phyloP scores from a whole-genome alignment of 2,329 filamentous ascomycete species.

The Dothiorella sarmentorum region DNA sequence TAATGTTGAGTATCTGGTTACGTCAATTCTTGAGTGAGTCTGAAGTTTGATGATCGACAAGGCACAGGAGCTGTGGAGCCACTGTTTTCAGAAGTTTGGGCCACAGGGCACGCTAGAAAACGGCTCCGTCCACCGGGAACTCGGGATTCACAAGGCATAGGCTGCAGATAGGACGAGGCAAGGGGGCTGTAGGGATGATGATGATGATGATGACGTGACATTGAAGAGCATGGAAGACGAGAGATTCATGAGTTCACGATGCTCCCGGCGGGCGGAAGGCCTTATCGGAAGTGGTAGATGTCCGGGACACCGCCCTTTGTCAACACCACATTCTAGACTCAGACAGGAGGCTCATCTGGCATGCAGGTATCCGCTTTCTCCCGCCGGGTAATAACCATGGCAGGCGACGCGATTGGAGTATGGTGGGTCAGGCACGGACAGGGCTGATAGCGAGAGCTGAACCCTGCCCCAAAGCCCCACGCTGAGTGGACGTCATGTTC shows the following conservation, averaged over 20 bases:
- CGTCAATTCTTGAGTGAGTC: too few species aligned
- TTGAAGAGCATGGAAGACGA: background rate
- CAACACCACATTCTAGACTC: slow-evolving; percentile 5
- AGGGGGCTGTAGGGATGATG: background rate
- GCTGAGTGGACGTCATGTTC: too few species aligned
- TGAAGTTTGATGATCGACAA: too few species aligned
- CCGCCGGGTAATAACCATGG: background rate
- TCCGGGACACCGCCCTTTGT: background rate
- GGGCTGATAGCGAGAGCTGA: background rate
- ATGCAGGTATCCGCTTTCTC: background rate
- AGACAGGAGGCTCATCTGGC: background rate
- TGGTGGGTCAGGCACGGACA: background rate
- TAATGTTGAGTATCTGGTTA: background rate
- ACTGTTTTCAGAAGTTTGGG: too few species aligned
- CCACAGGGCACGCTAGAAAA: too few species aligned
- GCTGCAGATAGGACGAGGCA: too few species aligned
- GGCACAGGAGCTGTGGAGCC: too few species aligned
- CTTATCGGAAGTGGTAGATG: too few species aligned
- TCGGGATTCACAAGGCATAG: too few species aligned
- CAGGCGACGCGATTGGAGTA: background rate
- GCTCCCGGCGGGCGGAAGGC: slow-evolving; percentile 1
- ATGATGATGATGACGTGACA: background rate
- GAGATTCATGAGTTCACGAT: background rate
- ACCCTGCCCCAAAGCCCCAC: too few species aligned
- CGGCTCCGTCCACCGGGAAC: too few species aligned